Evolutionary conservation across 495 filamentous ascomycete species (phyloP), one percentile per base, ranked within the genome.

Genomic region (Penicilliopsis zonata): DNA sequence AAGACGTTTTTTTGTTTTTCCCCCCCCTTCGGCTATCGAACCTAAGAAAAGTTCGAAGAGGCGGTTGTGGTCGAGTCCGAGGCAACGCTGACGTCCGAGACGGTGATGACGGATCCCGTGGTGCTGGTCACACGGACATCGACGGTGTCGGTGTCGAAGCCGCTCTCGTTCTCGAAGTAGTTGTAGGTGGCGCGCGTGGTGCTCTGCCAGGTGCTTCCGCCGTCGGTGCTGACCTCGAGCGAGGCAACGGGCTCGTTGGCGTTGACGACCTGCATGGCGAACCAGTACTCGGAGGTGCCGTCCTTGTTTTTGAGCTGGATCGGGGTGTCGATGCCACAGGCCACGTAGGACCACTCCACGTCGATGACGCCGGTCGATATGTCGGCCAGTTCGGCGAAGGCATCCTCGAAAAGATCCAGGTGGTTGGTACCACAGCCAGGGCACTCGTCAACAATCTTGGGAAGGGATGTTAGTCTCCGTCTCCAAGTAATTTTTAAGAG

Each of bases 191-290:
- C 49, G 5, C 72, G 44, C 2, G 57, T 59, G 2, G 70, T 70
- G 16, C 36, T 29, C 43, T 62, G 44, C 70, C 70, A 78, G 9
- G 56, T 65, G 28, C 40, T 58, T 13, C 69, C 71, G 14, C 63
- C 57, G 41, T 76, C 63, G n/a, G 63, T 73, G 33, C 62, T 69
- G 32, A 75, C 68, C 39, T 78, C 69, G 10, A 78, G 49, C 18
- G 46, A 48, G n/a, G 50, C 33, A 5, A 74, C 62, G 1, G 59
- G 51, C 29, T 65, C 62, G 35, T 70, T 73, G 41, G 67, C 55
- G 40, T 76, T 76, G 31, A 70, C 52, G 6, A 72, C 67, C 46
- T 74, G 72, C 64, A 76, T 70, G 18, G 58, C 55, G 55, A 74
- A 76, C 67, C 63, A 67, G 45, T 63, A 65, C 19, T 47, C 42